Evolutionary conservation across 1,284 basidiomycete genomes (phyloP), one percentile per base, ranked within the genome.

Genomic region (Neonothopanus nambi): DNA sequence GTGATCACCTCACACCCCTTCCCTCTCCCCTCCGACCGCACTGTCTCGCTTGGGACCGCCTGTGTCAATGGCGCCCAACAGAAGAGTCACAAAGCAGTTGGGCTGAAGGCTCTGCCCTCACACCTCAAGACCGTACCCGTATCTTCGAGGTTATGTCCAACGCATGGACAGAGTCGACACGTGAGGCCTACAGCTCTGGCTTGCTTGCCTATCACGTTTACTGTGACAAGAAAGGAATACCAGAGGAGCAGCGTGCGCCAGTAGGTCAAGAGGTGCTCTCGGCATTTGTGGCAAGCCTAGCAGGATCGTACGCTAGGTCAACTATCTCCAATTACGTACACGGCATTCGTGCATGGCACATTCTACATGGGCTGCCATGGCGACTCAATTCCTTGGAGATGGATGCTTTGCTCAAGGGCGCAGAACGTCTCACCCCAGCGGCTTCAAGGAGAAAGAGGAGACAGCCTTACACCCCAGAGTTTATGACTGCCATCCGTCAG

Each of bases 261-360:
- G 18, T 15, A 6, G 36, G 33, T 36, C 3, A 5, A 20, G 18
- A 13, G 5, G 6, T 48, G 7, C 6, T 48, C 33, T 2, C 4
- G 7, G 20, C 18, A n/a, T 48, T 6, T 7, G 21, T 48, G 5
- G 6, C 45, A 5, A 37, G n/a, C 3, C 5, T 48, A 17, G 45
- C 45, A 5, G 45, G 45, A 9, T 3, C 18, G 3, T 67, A 64
- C 48, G n/a, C 61, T 2, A 46, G 51, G 6, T 41, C 36, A 15
- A 55, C 64, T 1, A 48, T 64, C 15, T 15, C 3, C 5, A 66
- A 63, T 53, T 61, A 63, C 42, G 26, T 67, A 13, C 15, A 26
- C 1, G 64, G 56, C 0, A 41, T 67, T 0, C 40, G 55, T 1
- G 65, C 64, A 0, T 67, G 66, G 66, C 66, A 67, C 51, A 50